Percentiles rank a stretch among this genome's conserved stretches.
phyloP scores from a whole-genome alignment of 208 protist species.

The Wallacemonas rigidus region DNA sequence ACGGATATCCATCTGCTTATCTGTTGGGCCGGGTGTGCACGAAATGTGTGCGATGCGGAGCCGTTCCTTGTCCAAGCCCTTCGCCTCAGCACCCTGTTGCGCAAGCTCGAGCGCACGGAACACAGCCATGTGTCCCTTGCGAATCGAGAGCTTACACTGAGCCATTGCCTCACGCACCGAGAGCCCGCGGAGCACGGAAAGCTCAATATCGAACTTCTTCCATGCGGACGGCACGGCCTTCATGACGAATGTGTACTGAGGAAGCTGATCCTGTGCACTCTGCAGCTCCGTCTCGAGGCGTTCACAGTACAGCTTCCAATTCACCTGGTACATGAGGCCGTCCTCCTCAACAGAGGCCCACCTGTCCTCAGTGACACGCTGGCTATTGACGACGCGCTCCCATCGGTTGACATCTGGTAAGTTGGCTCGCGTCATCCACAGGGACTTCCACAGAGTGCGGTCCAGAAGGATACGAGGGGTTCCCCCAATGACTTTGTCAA shows the following conservation, averaged over 20 bases:
- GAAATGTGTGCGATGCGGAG: slow-evolving; percentile 86
- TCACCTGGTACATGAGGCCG: slow-evolving; percentile 80
- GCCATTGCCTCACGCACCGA: slow-evolving; percentile 89
- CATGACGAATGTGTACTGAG: slow-evolving; percentile 86
- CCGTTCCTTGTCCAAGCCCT: slow-evolving; percentile 87
- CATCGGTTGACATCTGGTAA: slow-evolving; percentile 84
- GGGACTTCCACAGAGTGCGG: slow-evolving; percentile 70
- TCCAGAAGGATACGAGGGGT: slow-evolving; percentile 89
- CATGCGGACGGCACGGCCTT: slow-evolving; percentile 85
- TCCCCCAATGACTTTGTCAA: slow-evolving; percentile 56
- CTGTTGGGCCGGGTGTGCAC: slow-evolving; percentile 82
- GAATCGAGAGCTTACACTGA: slow-evolving; percentile 88
- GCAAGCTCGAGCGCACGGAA: slow-evolving; percentile 86
- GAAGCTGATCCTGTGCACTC: slow-evolving; percentile 76
- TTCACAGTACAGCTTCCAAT: slow-evolving; percentile 92
- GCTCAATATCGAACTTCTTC: slow-evolving; percentile 92
- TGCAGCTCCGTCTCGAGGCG: slow-evolving; percentile 86
- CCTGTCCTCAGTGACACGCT: slow-evolving; percentile 85
- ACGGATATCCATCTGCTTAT: slow-evolving; percentile 91
- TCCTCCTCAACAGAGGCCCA: slow-evolving; percentile 90
- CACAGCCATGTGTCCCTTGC: slow-evolving; percentile 86
- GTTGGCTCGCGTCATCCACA: slow-evolving; percentile 74
- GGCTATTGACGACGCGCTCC: slow-evolving; percentile 91
- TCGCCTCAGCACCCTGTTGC: slow-evolving; percentile 84
- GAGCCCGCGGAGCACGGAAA: slow-evolving; percentile 82